Percentiles rank a stretch among this genome's conserved stretches.
These are phyloP conservation scores for Phialophora chinensis DNA, from an alignment of 2,329 filamentous ascomycete genomes.

Conservation along the genomic window DNA sequence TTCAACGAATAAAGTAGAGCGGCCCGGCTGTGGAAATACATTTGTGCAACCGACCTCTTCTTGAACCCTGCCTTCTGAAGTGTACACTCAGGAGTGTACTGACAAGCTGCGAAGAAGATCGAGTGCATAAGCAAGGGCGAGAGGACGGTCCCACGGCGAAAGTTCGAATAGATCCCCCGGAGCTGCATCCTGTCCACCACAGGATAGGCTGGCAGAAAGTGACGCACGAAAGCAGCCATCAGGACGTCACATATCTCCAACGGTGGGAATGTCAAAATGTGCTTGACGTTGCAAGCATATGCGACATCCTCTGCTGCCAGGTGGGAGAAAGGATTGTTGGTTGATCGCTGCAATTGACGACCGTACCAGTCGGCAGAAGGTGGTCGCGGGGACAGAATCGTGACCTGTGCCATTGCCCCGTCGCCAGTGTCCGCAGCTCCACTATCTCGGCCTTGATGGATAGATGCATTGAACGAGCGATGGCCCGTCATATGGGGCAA, in stretches of 20 bases:
- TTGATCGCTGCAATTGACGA: not conserved
- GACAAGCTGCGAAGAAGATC: not conserved
- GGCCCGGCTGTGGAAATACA: conserved; percentile 3
- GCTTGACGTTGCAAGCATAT: not conserved
- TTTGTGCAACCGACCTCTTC: not conserved
- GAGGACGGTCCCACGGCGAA: not conserved
- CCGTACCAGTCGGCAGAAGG: not conserved
- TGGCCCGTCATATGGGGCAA: conserved; percentile 7
- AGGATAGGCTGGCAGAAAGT: conserved; percentile 5
- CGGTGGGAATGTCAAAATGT: not conserved
- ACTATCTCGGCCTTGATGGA: not conserved
- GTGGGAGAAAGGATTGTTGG: not conserved
- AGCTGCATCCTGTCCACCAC: not conserved
- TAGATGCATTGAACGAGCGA: conserved; percentile 8
- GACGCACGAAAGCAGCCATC: not conserved
- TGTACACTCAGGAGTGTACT: not conserved
- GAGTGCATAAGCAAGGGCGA: not conserved
- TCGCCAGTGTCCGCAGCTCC: not conserved
- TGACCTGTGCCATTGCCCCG: not conserved
- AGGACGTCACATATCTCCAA: conserved; percentile 1
- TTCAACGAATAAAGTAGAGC: conserved; percentile 7
- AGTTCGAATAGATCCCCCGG: not conserved
- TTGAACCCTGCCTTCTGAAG: conserved; percentile 2
- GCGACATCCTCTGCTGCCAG: not conserved
- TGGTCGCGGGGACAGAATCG: not conserved